A percentile compares a stretch with the other conserved stretches of the same genome.
Conservation (phyloP, 1,139 yeast genomes). For the Debaryomyces coudertii region DNA sequence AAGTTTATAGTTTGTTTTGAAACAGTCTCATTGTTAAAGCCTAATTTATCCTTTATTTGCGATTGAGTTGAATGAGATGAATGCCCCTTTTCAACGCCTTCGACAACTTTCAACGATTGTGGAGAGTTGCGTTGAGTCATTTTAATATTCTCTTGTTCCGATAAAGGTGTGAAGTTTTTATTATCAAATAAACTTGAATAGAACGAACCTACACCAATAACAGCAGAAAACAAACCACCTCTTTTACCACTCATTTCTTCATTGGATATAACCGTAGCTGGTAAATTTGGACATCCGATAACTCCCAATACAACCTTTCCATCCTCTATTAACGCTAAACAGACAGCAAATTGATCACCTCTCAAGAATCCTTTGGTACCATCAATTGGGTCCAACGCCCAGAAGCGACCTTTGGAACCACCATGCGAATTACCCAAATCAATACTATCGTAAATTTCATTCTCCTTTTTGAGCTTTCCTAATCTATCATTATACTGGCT, state of each 20-base stretch:
- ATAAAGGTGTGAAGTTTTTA: constrained; percentile 39
- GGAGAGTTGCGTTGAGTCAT: constrained; percentile 51
- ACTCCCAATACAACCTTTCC: constrained; percentile 88
- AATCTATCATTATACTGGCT: constrained; percentile 28
- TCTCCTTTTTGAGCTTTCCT: constrained; percentile 48
- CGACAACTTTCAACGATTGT: constrained; percentile 69
- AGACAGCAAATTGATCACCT: constrained; percentile 96
- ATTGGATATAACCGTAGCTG: constrained; percentile 50
- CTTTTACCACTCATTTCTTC: constrained; percentile 38
- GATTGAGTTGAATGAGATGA: constrained; percentile 91
- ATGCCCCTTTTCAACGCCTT: constrained; percentile 97
- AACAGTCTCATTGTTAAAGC: constrained; percentile 48
- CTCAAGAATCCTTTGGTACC: constrained; percentile 97
- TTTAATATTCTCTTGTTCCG: constrained; percentile 37
- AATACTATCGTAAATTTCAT: constrained; percentile 63
- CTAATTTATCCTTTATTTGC: constrained; percentile 64
- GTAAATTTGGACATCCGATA: constrained; percentile 93
- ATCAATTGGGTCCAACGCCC: constrained; percentile 98
- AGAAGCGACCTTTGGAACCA: constrained; percentile 76
- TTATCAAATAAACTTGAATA: constrained; percentile 48
- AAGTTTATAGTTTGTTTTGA: constrained; percentile 60
- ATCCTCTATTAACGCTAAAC: constrained; percentile 84
- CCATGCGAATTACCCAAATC: constrained; percentile 82
- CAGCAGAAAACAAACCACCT: constrained; percentile 80
- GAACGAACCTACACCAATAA: constrained; percentile 72